These are phyloP conservation scores for Dionaea muscipula DNA, from an alignment of 179 eudicot species.

Conservation along the genomic window DNA sequence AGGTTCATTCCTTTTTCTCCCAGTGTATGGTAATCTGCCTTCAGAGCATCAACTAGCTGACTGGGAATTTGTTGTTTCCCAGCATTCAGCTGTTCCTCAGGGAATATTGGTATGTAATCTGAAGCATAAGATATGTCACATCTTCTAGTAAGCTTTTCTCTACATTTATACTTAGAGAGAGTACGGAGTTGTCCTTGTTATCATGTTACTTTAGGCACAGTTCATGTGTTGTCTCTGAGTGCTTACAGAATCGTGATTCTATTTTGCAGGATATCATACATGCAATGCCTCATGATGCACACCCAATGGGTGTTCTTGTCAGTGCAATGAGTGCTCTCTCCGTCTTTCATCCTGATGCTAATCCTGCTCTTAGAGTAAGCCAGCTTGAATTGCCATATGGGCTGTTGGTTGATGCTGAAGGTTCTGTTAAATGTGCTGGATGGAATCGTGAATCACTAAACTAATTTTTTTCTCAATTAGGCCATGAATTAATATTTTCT, in stretches of 20 bases:
- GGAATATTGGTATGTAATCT: slow-evolving; percentile 61
- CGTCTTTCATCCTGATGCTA: slow-evolving; percentile 92
- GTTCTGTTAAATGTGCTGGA: too few species aligned
- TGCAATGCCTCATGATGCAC: slow-evolving; percentile 98
- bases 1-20: slow-evolving; percentile 3
- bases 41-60: slow-evolving; percentile 70
- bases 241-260: neutral
- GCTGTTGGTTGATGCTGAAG: too few species aligned
- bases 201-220: too few species aligned
- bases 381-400: too few species aligned
- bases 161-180: too few species aligned
- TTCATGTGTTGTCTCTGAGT: too few species aligned
- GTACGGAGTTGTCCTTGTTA: too few species aligned
- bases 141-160: too few species aligned
- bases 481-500: too few species aligned
- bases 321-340: slow-evolving; percentile 97
- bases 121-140: too few species aligned
- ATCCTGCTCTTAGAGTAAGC: slow-evolving; percentile 96
- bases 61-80: slow-evolving; percentile 91
- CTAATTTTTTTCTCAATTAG: too few species aligned
- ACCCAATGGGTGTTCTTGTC: slow-evolving; percentile 97
- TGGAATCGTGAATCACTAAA: too few species aligned
- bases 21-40: slow-evolving; percentile 95
- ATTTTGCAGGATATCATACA: slow-evolving; percentile 79
- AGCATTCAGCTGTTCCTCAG: slow-evolving; percentile 96